A percentile compares a stretch with the other conserved stretches of the same genome.
Conservation (phyloP, 2,329 filamentous ascomycete species). For the Zymoseptoria tritici region DNA sequence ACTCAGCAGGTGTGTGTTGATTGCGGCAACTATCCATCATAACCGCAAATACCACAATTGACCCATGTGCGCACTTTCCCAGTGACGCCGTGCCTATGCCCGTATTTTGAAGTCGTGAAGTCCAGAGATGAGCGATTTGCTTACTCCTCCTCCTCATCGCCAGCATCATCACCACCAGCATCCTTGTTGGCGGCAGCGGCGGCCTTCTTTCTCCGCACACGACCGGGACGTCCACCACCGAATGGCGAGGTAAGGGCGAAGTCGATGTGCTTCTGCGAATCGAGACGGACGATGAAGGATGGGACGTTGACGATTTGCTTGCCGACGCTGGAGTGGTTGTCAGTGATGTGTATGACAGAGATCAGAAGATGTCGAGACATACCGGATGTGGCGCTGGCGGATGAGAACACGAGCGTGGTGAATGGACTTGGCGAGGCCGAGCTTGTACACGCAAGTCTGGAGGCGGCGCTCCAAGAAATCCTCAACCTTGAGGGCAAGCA, state of each 20-base stretch:
- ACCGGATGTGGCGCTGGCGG: conserved; percentile 96
- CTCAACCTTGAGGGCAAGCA: conserved; percentile 96
- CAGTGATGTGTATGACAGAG: conserved; percentile 13
- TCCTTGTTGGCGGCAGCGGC: conserved; percentile 84
- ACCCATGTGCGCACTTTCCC: neutral
- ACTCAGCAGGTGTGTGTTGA: conserved; percentile 6
- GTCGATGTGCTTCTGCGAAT: conserved; percentile 99
- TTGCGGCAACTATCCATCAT: conserved; percentile 8
- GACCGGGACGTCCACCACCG: conserved; percentile 91
- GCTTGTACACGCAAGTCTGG: conserved; percentile 99
- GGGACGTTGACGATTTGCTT: conserved; percentile 99
- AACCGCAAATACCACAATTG: neutral
- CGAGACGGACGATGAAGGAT: conserved; percentile 98
- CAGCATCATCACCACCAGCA: conserved; percentile 75
- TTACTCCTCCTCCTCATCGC: conserved; percentile 52
- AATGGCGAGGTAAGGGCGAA: conserved; percentile 96
- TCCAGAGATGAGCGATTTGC: neutral
- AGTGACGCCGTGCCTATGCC: neutral
- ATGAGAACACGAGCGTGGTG: conserved; percentile 99
- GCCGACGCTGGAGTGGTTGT: conserved; percentile 59
- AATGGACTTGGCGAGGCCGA: conserved; percentile 99
- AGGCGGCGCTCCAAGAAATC: conserved; percentile 99
- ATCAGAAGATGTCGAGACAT: conserved; percentile 21
- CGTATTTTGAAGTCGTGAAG: neutral
- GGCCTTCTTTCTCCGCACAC: conserved; percentile 99